These are phyloP conservation scores for Boletus edulis DNA, from an alignment of 768 basidiomycete genomes.

Conservation along the genomic window DNA sequence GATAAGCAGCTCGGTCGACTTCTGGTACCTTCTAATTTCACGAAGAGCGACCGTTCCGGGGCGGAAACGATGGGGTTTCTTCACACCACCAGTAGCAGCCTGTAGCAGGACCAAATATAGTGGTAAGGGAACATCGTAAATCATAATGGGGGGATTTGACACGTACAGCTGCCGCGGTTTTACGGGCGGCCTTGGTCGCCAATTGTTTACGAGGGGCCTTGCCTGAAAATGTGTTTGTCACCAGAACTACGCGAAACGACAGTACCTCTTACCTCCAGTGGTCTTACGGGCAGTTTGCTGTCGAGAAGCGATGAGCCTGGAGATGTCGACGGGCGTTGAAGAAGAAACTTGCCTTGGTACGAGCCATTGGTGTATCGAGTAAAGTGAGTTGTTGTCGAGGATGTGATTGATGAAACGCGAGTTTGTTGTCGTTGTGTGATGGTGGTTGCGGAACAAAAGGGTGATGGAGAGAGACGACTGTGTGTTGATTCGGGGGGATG, in stretches of 20 bases:
- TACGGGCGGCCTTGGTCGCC: constrained; percentile 93
- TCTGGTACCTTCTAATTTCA: constrained; percentile 98
- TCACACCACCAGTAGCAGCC: constrained; percentile 93
- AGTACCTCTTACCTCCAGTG: constrained; percentile 75
- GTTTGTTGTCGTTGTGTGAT: constrained; percentile 19
- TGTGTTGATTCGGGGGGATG: constrained; percentile 24
- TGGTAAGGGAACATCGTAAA: constrained; percentile 1
- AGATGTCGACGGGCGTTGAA: neutral
- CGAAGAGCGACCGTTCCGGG: constrained; percentile 98
- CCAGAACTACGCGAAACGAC: constrained; percentile 12
- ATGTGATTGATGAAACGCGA: constrained; percentile 9
- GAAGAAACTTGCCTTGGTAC: constrained; percentile 66
- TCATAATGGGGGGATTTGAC: neutral
- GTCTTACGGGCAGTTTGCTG: constrained; percentile 99
- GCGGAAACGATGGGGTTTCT: constrained; percentile 99
- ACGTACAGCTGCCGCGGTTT: constrained; percentile 71
- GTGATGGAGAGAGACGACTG: constrained; percentile 12
- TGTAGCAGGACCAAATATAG: constrained; percentile 21
- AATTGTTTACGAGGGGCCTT: constrained; percentile 93
- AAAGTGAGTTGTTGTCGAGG: neutral
- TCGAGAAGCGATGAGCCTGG: constrained; percentile 8
- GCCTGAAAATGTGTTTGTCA: constrained; percentile 43
- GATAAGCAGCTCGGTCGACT: constrained; percentile 98
- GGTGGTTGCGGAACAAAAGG: constrained; percentile 29
- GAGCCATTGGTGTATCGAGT: constrained; percentile 60